Evolutionary conservation across 345 rosid genomes (phyloP), one percentile per base, ranked within the genome.

Genomic region (Cardamine chenopodiifolia): DNA sequence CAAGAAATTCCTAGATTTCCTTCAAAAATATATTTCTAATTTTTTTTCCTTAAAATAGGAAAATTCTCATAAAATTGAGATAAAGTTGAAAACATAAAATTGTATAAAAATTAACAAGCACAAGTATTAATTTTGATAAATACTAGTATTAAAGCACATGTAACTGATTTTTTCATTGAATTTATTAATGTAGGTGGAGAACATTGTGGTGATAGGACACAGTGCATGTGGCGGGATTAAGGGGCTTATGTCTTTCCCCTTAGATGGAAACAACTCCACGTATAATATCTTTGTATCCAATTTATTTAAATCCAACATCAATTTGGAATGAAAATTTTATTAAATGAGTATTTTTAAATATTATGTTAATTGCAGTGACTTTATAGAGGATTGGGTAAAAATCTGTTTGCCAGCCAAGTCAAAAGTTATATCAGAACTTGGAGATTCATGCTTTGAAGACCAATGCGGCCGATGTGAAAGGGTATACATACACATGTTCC

Each of bases 321-420:
- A n/a, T 4, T 20, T 54, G 47, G 3, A 56, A 57, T 5, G 8
- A 57, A 17, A 0, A 1, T 17, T 22, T 32, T 53, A 10, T 9
- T 3, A 45, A 35, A 56, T 4, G n/a, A 47, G 26, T 49, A 26
- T 10, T 20, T 22, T 15, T 2, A 11, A 20, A 26, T 15, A 63
- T 25, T 4, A n/a, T 44, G 62, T 40, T 11, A 68, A 59, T 48
- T 65, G 78, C 88, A 94, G 98, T 62, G 97, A 94, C 62, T 94
- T 94, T 85, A 94, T 94, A 8, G 97, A 94, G 82, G 97, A 94
- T 25, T 94, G 98, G 98, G 98, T 91, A 26, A 88, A 88, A 72
- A 77, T 90, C 57, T 72, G 90, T 48, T 28, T 87, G 44, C 92
- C 96, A 8, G 98, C 98, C 64, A 94, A 83, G 85, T 10, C 77